Evolutionary conservation across 192 early-diverging fungal species (phyloP).

Genomic region (Linnemannia elongata): DNA sequence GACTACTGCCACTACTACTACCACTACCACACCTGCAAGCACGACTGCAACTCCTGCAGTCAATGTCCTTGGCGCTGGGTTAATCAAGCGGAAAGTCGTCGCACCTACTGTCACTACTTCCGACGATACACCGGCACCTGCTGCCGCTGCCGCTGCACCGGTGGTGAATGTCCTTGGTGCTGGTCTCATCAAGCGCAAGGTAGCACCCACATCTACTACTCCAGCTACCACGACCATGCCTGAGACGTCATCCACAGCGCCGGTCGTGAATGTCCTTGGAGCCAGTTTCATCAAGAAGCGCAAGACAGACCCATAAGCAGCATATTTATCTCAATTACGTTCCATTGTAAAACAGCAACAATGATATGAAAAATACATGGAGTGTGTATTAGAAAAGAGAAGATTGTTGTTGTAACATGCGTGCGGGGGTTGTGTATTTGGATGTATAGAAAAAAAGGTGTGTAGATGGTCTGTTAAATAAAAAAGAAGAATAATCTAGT

Average conservation of each 20-base stretch:
- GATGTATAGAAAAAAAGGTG: too few relatives aligned
- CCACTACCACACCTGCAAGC: background rate
- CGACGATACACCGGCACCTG: background rate
- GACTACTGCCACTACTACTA: background rate
- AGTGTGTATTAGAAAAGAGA: background rate
- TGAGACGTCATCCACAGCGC: conserved; percentile 7
- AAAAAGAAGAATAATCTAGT: background rate
- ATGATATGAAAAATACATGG: background rate
- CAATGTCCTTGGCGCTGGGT: conserved; percentile 13
- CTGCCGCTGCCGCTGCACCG: background rate
- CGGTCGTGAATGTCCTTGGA: conserved; percentile 19
- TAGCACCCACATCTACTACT: background rate
- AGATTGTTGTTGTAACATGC: background rate
- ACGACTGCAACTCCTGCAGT: background rate
- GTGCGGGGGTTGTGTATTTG: background rate
- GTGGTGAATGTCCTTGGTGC: conserved; percentile 17
- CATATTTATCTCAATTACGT: background rate
- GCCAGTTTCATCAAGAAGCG: conserved; percentile 33
- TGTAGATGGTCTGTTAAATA: too few relatives aligned
- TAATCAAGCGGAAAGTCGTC: conserved; percentile 19
- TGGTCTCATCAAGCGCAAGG: conserved; percentile 26
- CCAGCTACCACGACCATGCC: background rate
- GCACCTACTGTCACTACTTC: background rate
- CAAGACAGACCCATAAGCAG: conserved; percentile 19
- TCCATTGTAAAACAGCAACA: background rate